Conservation (phyloP, 2,329 filamentous ascomycete genomes). For the Diaporthe vaccinii region DNA sequence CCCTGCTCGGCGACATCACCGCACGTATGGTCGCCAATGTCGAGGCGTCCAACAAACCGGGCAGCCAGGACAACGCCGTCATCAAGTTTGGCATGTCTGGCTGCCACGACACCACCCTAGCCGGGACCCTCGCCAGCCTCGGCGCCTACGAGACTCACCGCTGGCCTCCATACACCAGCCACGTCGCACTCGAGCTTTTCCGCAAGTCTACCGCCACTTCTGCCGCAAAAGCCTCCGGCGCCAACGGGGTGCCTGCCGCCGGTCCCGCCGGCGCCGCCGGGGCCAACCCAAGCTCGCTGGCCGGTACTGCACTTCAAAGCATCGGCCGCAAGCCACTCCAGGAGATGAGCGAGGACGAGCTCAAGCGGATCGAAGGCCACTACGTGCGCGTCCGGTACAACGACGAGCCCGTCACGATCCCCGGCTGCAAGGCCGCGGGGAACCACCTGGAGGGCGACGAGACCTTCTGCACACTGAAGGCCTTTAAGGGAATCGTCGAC, state of each 20-base stretch:
- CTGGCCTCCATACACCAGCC: constrained; percentile 96
- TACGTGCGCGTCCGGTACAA: constrained; percentile 95
- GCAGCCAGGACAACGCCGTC: constrained; percentile 58
- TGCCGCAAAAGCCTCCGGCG: not conserved
- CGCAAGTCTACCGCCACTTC: constrained; percentile 58
- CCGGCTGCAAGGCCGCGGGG: constrained; percentile 81
- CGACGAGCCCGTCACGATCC: constrained; percentile 83
- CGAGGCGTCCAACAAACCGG: constrained; percentile 68
- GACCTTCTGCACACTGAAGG: constrained; percentile 90
- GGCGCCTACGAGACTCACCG: constrained; percentile 80
- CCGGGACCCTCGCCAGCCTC: constrained; percentile 80
- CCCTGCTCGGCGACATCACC: constrained; percentile 85
- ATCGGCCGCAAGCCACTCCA: constrained; percentile 73
- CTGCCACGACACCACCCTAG: constrained; percentile 95
- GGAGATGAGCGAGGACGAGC: constrained; percentile 70
- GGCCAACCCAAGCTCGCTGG: constrained; percentile 45
- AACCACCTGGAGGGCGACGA: constrained; percentile 91
- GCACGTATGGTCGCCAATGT: constrained; percentile 78
- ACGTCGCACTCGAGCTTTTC: constrained; percentile 93
- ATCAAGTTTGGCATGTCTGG: constrained; percentile 85
- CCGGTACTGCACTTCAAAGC: constrained; percentile 53
- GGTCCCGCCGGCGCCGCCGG: not conserved
- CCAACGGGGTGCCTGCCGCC: not conserved
- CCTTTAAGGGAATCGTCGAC: constrained; percentile 94
- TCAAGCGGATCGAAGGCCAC: constrained; percentile 76